Conservation (phyloP, 768 basidiomycete genomes). For the Pleurotus cornucopiae region DNA sequence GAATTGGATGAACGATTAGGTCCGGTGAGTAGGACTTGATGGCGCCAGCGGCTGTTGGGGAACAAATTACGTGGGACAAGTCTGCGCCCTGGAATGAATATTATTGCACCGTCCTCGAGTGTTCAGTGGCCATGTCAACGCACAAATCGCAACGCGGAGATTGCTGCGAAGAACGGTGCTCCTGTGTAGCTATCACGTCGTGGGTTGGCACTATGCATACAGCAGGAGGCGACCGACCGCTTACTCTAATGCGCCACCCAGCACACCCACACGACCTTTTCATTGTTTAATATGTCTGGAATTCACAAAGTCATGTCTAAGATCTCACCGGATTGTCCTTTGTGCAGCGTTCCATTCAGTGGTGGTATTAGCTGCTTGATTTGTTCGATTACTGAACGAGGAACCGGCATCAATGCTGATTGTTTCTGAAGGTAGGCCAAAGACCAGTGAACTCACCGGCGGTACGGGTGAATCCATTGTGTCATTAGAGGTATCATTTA, state of each 20-base stretch:
- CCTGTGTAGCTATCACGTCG: slow-evolving; percentile 75
- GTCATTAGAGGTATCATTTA: no score
- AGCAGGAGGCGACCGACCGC: slow-evolving; percentile 18
- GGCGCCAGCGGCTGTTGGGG: slow-evolving; percentile 83
- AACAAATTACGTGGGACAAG: slow-evolving; percentile 95
- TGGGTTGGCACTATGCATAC: background rate
- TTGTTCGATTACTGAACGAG: slow-evolving; percentile 60
- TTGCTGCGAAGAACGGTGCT: slow-evolving; percentile 93
- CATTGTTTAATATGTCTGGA: background rate
- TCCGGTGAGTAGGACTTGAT: slow-evolving; percentile 99
- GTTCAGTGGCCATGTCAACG: slow-evolving; percentile 15
- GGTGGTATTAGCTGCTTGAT: slow-evolving; percentile 87
- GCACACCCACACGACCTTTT: slow-evolving; percentile 82
- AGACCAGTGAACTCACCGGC: no score
- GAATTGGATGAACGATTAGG: slow-evolving; percentile 93
- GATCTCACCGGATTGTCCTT: slow-evolving; percentile 82
- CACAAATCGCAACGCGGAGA: slow-evolving; percentile 85
- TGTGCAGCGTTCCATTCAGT: slow-evolving; percentile 82
- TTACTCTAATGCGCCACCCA: slow-evolving; percentile 93
- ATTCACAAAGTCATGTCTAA: background rate
- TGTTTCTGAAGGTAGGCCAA: background rate
- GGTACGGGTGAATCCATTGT: no score
- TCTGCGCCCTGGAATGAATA: slow-evolving; percentile 68
- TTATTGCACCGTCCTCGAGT: background rate
- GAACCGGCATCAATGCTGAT: slow-evolving; percentile 51